Conservation (phyloP, 805 yeast species). For the Tetrapisispora phaffii region DNA sequence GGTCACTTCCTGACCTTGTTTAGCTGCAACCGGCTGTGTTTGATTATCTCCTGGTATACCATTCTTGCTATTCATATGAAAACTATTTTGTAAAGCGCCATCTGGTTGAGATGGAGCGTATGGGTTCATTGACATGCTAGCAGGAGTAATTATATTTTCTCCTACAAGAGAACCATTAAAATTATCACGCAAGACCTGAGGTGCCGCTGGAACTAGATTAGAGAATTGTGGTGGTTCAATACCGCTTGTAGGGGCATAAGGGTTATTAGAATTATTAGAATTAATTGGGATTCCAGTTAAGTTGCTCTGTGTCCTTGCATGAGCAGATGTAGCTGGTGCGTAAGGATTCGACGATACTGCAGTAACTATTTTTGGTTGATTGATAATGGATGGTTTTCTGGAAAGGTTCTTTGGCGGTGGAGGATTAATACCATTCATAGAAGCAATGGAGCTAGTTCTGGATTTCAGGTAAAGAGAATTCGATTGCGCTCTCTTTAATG, state of each 20-base stretch:
- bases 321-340: conserved; percentile 8
- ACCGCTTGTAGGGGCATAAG: conserved; percentile 9
- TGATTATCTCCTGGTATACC: conserved; percentile 1
- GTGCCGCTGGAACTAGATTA: neutral
- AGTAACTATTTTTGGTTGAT: neutral
- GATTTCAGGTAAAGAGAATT: conserved; percentile 2
- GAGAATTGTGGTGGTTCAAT: neutral
- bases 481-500: conserved; percentile 6
- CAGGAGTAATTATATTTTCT: neutral
- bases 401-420: conserved; percentile 22
- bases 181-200: neutral
- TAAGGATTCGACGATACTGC: conserved; percentile 1
- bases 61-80: neutral
- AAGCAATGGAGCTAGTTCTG: conserved; percentile 1
- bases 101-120: conserved; percentile 29
- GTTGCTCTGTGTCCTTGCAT: conserved; percentile 1
- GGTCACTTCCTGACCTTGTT: neutral
- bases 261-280: conserved; percentile 5
- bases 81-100: neutral
- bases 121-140: conserved; percentile 29
- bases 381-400: conserved; percentile 15
- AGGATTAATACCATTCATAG: conserved; percentile 8
- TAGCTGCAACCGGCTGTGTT: neutral
- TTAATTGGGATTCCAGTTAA: neutral
- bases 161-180: too few relatives aligned